Conservation (phyloP, 2,329 filamentous ascomycete species). For the Corniculantispora saksenae region DNA sequence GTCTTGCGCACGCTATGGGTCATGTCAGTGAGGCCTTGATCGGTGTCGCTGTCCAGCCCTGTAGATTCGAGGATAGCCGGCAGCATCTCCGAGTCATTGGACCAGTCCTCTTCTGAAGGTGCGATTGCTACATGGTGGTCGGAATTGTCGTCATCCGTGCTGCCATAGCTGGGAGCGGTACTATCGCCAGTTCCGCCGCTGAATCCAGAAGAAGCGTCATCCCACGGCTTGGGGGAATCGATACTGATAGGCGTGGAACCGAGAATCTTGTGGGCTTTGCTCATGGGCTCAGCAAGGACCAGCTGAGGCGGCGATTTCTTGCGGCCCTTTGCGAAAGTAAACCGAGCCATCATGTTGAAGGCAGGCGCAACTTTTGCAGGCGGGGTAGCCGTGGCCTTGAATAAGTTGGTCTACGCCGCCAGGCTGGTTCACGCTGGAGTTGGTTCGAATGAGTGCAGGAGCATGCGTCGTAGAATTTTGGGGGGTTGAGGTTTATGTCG, state of each 20-base stretch:
- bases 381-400: background rate
- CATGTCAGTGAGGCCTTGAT: conserved; percentile 37
- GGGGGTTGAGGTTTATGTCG: background rate
- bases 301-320: conserved; percentile 38
- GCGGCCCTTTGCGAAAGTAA: conserved; percentile 51
- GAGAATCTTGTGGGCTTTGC: conserved; percentile 54
- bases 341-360: conserved; percentile 42
- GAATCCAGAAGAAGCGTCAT: conserved; percentile 45
- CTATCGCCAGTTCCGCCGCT: conserved; percentile 48
- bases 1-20: conserved; percentile 47
- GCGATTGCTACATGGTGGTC: conserved; percentile 26
- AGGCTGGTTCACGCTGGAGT: background rate
- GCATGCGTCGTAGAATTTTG: background rate
- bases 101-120: conserved; percentile 30
- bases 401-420: conserved; percentile 6
- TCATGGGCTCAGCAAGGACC: conserved; percentile 40
- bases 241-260: conserved; percentile 48
- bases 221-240: conserved; percentile 44
- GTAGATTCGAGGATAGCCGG: conserved; percentile 33
- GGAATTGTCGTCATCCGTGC: conserved; percentile 24
- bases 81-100: conserved; percentile 50
- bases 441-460: background rate
- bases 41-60: conserved; percentile 25
- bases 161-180: conserved; percentile 34
- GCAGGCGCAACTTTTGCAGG: background rate